Base-by-base conservation (phyloP, 331 rosid genomes). In the Ulmus americana region DNA sequence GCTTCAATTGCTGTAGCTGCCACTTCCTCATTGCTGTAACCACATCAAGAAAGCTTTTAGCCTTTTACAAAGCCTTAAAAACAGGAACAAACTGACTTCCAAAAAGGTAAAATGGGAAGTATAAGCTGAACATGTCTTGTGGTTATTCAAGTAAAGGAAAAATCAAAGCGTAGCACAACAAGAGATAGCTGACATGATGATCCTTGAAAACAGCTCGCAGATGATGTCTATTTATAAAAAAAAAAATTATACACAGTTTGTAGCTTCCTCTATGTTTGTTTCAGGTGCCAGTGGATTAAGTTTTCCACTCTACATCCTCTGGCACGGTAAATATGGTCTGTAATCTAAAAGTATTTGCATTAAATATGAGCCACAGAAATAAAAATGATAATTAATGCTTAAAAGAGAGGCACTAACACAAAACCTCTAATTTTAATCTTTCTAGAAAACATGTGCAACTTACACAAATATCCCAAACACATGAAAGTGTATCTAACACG, bases 21-120 rank as follows among this genome's bases (percentile, higher is more conserved):
- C 59, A 90, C 91, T 81, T 77, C 81, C 79, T 89, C 98, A 38
- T 89, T 75, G 61, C 98, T 89, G 63, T 69, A 72, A 18, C 6
- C 42, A 12, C 45, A 58, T 13, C 47, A 56, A 39, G 28, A 55
- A 55, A 13, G 35, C 35, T 28, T 28, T 28, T 28, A 9, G 18
- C 20, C 8, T 39, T 12, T 16, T 13, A 49, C 42, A 10, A 11
- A 10, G 28, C 15, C 13, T 22, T 65, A 14, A 28, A 35, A 15
- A 8, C 45, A 56, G 22, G 40, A 28, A 28, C 35, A 63, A 15
- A 68, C 20, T 15, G 10, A 35, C 38, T 45, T 55, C 7, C 64
- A 11, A 49, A 42, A 39, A 46, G 49, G 64, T 20, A 5, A 39
- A 39, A 7, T 6, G 11, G 35, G 35, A 28, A 28, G 35, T 28